Conservation (phyloP, 495 filamentous ascomycete species). For the Trypethelium eluteriae region DNA sequence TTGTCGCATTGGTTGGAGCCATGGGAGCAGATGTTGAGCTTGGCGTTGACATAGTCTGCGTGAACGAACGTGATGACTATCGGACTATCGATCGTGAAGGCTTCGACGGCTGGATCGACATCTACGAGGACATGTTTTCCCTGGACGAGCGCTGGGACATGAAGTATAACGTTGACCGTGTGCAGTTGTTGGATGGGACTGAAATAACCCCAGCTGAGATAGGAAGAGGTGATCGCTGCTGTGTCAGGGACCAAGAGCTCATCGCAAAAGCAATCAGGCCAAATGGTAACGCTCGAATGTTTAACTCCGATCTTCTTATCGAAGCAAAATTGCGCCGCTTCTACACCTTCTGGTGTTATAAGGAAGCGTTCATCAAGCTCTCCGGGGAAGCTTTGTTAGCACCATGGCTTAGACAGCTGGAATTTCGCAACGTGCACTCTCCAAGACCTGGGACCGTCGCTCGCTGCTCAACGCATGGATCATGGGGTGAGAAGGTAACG, state of each 20-base stretch:
- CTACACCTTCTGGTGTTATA: slow-evolving; percentile 81
- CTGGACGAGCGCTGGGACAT: slow-evolving; percentile 50
- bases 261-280: slow-evolving; percentile 19
- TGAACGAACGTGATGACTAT: slow-evolving; percentile 59
- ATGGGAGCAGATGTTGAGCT: slow-evolving; percentile 30
- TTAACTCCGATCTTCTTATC: slow-evolving; percentile 38
- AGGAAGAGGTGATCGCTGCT: slow-evolving; percentile 31
- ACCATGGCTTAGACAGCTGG: slow-evolving; percentile 62
- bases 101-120: slow-evolving; percentile 62
- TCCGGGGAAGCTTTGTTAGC: slow-evolving; percentile 81
- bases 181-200: slow-evolving; percentile 33
- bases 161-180: slow-evolving; percentile 39
- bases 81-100: slow-evolving; percentile 41
- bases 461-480: slow-evolving; percentile 30
- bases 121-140: slow-evolving; percentile 74
- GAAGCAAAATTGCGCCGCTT: slow-evolving; percentile 63
- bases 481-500: slow-evolving; percentile 46
- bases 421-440: slow-evolving; percentile 57
- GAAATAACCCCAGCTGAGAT: slow-evolving; percentile 28
- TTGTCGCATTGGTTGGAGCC: slow-evolving; percentile 56
- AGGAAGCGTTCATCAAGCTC: slow-evolving; percentile 92
- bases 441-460: slow-evolving; percentile 40
- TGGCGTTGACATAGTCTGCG: slow-evolving; percentile 69
- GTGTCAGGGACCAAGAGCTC: slow-evolving; percentile 28
- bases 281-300: slow-evolving; percentile 27